phyloP scores from a whole-genome alignment of 345 rosid genomes.

The Geranium rotundifolium region DNA sequence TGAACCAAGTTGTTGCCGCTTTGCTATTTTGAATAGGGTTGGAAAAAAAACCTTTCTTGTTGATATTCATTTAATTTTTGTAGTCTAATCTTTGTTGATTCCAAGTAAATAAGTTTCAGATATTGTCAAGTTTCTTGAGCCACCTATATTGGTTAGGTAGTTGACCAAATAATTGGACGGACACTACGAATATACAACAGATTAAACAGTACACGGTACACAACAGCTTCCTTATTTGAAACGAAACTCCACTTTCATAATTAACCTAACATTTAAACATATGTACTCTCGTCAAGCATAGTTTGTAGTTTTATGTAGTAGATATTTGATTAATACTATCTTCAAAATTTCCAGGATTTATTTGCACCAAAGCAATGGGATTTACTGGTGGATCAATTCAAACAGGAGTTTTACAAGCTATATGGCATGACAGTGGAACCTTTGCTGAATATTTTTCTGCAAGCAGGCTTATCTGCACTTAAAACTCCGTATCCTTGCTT shows the following conservation, averaged over 20 bases:
- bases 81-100: neutral
- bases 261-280: neutral
- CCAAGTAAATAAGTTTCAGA: neutral
- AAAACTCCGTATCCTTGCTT: conserved; percentile 80
- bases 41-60: neutral
- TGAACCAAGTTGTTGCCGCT: no score
- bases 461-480: conserved; percentile 92
- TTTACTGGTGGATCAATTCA: conserved; percentile 72
- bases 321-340: neutral
- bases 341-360: conserved; percentile 38
- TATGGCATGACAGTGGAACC: conserved; percentile 98
- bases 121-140: neutral
- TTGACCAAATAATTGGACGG: neutral
- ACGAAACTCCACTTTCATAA: no score
- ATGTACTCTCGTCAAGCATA: neutral
- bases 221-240: no score
- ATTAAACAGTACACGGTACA: no score
- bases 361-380: conserved; percentile 94
- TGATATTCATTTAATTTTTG: neutral
- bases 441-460: conserved; percentile 74
- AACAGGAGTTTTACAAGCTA: conserved; percentile 82
- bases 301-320: neutral
- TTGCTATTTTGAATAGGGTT: no score
- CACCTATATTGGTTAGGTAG: neutral
- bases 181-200: neutral